A percentile compares a stretch with the other conserved stretches of the same genome.
Evolutionary conservation across 2,329 filamentous ascomycete genomes (phyloP).

Genomic region (Ambrosiella xylebori): DNA sequence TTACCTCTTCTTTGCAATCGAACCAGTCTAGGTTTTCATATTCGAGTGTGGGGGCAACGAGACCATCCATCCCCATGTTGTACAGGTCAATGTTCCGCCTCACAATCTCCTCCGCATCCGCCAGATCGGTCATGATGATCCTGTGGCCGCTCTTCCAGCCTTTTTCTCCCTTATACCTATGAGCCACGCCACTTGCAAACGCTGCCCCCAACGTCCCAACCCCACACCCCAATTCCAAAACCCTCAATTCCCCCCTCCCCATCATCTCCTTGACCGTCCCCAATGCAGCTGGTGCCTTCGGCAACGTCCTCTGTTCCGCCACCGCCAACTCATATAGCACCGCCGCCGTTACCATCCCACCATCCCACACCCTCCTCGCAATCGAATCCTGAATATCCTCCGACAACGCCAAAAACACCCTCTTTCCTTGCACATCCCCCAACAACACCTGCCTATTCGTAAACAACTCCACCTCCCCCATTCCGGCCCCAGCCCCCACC

Average conservation of each 20-base stretch:
- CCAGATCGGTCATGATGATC: conserved; percentile 38
- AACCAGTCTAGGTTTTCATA: conserved; percentile 44
- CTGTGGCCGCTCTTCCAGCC: conserved; percentile 12
- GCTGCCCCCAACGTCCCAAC: conserved; percentile 39
- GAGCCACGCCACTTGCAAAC: conserved; percentile 23
- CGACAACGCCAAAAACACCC: conserved; percentile 21
- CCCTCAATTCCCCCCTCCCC: conserved; percentile 8
- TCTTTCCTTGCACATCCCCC: conserved; percentile 12
- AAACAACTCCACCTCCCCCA: conserved; percentile 5
- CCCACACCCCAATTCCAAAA: conserved; percentile 39
- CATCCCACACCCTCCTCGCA: conserved; percentile 42
- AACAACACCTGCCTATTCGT: conserved; percentile 11
- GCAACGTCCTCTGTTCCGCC: not conserved
- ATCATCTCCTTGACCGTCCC: not conserved
- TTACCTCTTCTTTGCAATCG: conserved; percentile 27
- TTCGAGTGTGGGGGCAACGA: conserved; percentile 18
- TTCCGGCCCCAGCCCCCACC: not conserved
- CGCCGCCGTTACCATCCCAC: conserved; percentile 30
- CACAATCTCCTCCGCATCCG: conserved; percentile 34
- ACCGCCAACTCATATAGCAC: conserved; percentile 16
- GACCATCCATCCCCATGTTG: conserved; percentile 1
- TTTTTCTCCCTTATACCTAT: conserved; percentile 11
- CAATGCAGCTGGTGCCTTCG: not conserved
- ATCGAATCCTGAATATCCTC: conserved; percentile 45
- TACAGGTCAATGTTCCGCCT: conserved; percentile 28